These are phyloP conservation scores for Wickerhamomyces sp. DNA, from an alignment of 1,139 yeast species.

Conservation along the genomic window DNA sequence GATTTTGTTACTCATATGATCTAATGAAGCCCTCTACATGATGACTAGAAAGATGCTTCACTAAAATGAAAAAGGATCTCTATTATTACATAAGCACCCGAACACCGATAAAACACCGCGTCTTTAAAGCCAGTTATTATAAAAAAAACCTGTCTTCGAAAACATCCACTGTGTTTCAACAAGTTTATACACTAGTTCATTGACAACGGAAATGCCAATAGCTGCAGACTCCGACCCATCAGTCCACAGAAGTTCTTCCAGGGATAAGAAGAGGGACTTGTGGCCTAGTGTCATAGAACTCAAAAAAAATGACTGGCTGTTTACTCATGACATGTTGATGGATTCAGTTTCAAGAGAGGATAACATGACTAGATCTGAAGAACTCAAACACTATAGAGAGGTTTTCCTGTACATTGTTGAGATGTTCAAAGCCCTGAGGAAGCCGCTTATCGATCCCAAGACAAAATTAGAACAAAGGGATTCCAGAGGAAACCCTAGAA, in stretches of 20 bases:
- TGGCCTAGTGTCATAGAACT: slow-evolving; percentile 27
- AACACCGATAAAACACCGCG: background rate
- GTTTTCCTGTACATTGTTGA: background rate
- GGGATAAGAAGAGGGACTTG: slow-evolving; percentile 17
- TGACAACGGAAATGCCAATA: too few relatives aligned
- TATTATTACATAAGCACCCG: background rate
- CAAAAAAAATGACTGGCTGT: slow-evolving; percentile 27
- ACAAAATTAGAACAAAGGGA: background rate
- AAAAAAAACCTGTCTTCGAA: too few relatives aligned
- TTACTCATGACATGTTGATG: slow-evolving; percentile 11
- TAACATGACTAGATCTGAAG: background rate
- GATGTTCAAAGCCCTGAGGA: background rate
- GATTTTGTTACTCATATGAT: too few relatives aligned
- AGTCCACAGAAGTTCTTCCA: background rate
- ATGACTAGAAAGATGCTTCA: too few relatives aligned
- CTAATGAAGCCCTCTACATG: too few relatives aligned
- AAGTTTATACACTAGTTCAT: too few relatives aligned
- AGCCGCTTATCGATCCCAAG: background rate
- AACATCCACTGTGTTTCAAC: too few relatives aligned
- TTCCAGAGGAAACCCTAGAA: background rate
- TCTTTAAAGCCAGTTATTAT: too few relatives aligned
- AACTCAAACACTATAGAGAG: background rate
- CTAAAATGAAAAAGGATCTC: background rate
- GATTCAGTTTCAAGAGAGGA: slow-evolving; percentile 7
- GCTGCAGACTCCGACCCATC: background rate